Base-by-base conservation (phyloP, 139 green algal genomes). In the Volvox reticuliferus region DNA sequence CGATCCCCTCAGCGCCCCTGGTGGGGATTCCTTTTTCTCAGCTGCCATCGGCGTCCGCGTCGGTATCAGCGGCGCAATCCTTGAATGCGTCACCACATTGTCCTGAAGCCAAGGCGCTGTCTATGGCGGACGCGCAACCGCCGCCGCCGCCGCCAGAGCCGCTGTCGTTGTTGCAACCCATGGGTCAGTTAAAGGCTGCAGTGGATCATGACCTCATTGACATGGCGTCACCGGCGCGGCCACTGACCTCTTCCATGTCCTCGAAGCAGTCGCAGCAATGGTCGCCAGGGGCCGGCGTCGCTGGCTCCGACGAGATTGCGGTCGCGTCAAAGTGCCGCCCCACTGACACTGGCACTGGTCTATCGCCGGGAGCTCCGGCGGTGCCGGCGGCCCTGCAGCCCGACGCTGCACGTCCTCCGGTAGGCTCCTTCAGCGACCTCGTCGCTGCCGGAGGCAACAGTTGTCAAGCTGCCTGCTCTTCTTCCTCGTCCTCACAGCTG, bases 121-220 rank as follows among this genome's bases (percentile, higher is more conserved):
- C 44, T 55, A 14, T 55, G 44, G 44, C 9, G 5, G 44, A 55
- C 44, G 44, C 5, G 44, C 9, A 14, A 9, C 44, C 44, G 9
- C 9, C 75, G 2, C 9, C 9, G 44, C 44, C 44, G 9, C 9
- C 75, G 2, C 18, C 75, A 30, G 13, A 2, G n/a, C 61, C 75
- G 30, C 75, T 35, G 75, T 18, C 33, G 75, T 55, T 61, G 75
- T 55, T 55, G 44, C 44, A 55, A 55, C 75, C 75, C 22, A 28
- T 75, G 22, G 24, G 28, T 79, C 13, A 79, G 24, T 14, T 19
- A 21, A 32, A 14, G 35, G 24, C 73, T n/a, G 73, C 16, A 79
- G 2, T 32, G 19, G 75, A 55, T 36, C 78, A 55, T 13, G 62
- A 87, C 62, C 62, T 87, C 17, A 87, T 87, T 32, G 81, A 87